Conservation (phyloP, 176 grass and related monocot species). For the Triticum turgidum region DNA sequence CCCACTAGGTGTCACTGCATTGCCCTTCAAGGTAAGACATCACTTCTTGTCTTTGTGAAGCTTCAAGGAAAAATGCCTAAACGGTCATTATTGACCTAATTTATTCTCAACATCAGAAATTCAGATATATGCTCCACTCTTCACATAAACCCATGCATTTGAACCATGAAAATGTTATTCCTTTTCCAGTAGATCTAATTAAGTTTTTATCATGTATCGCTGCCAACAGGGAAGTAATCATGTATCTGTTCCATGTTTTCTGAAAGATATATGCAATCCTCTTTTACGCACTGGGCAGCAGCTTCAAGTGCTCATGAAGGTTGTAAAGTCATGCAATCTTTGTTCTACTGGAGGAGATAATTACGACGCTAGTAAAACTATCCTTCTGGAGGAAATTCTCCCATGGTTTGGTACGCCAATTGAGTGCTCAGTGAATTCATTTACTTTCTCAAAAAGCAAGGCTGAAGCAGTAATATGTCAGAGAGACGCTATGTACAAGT, state of each 20-base stretch:
- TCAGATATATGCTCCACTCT: background rate
- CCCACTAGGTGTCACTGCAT: slow-evolving; percentile 30
- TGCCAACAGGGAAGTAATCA: slow-evolving; percentile 66
- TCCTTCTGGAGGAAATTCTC: slow-evolving; percentile 67
- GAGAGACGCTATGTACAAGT: slow-evolving; percentile 76
- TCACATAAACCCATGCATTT: background rate
- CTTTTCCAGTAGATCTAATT: slow-evolving; percentile 13
- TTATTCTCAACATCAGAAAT: slow-evolving; percentile 16
- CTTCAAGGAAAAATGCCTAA: slow-evolving; percentile 22
- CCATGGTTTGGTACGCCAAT: slow-evolving; percentile 61
- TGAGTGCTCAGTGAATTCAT: slow-evolving; percentile 57
- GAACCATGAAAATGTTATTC: slow-evolving; percentile 14
- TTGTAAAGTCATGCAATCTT: slow-evolving; percentile 74
- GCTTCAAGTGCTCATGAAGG: slow-evolving; percentile 94
- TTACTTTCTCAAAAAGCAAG: slow-evolving; percentile 70
- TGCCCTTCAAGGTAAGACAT: slow-evolving; percentile 65
- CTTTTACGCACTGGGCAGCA: slow-evolving; percentile 81
- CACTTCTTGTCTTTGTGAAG: slow-evolving; percentile 20
- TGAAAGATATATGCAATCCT: slow-evolving; percentile 69
- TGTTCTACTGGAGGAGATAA: slow-evolving; percentile 45
- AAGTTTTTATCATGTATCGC: slow-evolving; percentile 20
- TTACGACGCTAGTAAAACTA: slow-evolving; percentile 30
- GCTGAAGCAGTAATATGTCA: slow-evolving; percentile 56
- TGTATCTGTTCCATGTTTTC: slow-evolving; percentile 84
- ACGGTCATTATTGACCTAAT: background rate